Base-by-base conservation (phyloP, 257 asterid genomes). In the Solanum peruvianum region DNA sequence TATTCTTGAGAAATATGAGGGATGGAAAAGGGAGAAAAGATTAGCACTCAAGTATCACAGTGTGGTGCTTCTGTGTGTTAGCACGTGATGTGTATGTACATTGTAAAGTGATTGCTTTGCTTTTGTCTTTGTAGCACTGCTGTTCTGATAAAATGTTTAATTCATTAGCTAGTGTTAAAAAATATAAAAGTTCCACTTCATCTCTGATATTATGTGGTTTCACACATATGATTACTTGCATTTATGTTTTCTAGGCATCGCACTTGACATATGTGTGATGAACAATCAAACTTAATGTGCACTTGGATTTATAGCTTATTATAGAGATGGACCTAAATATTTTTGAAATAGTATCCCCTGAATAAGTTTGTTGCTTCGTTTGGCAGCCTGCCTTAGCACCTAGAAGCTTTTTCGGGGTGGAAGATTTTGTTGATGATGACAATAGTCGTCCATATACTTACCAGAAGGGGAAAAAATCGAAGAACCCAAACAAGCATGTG, bases 361-460 rank as follows among this genome's bases (percentile, higher is more conserved):
- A 9, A 52, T 82, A 15, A 37, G 31, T 82, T n/a, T 78, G 42
- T 70, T 13, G 66, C 69, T 77, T 77, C 2, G n/a, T 77, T 86
- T 76, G 78, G 90, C 96, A 96, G 99, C 89, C 93, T 80, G 82
- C 52, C 80, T 88, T 88, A 76, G 93, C 92, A 14, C 99, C 99
- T 37, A 94, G 99, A 91, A 97, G 99, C 92, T 95, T 97, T 92
- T 97, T 97, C 27, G 98, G 98, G 6, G 98, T 95, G 12, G 99
- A 95, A 90, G 99, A 97, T 91, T 97, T 93, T 64, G 91, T 94
- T 2, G 98, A 97, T 72, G 99, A 95, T 81, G 94, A 97, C 58
- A 95, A 95, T 56, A 95, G 98, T 93, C 89, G 98, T 49, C 98
- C 98, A 21, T 97, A 97, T 92, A 93, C 98, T 16, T 97, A 94